Evolutionary conservation across 495 filamentous ascomycete species (phyloP).

Genomic region (Glarea lozoyensis): DNA sequence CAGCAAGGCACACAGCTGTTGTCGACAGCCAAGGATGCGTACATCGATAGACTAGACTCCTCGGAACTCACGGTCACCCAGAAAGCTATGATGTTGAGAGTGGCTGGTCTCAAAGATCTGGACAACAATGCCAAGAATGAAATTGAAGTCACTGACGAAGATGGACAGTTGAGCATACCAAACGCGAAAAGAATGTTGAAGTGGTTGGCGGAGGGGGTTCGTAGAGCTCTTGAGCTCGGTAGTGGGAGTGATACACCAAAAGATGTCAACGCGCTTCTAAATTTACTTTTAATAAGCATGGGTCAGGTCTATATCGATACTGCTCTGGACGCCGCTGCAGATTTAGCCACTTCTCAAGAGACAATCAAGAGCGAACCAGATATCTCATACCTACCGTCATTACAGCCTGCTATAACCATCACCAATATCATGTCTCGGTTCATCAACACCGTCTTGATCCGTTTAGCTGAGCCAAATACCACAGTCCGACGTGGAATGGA

Average conservation of each 20-base stretch:
- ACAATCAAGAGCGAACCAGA: slow-evolving; percentile 76
- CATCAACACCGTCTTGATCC: slow-evolving; percentile 83
- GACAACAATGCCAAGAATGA: slow-evolving; percentile 48
- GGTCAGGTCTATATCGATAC: slow-evolving; percentile 93
- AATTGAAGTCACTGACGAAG: slow-evolving; percentile 81
- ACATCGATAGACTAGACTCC: slow-evolving; percentile 75
- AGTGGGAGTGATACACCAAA: slow-evolving; percentile 84
- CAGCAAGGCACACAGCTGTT: slow-evolving; percentile 78
- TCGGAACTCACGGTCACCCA: slow-evolving; percentile 77
- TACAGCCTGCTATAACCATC: slow-evolving; percentile 77
- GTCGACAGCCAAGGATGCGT: slow-evolving; percentile 72
- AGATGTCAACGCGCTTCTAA: slow-evolving; percentile 80
- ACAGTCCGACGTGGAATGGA: slow-evolving; percentile 88
- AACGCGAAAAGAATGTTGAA: slow-evolving; percentile 93
- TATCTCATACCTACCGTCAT: slow-evolving; percentile 66
- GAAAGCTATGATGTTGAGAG: slow-evolving; percentile 73
- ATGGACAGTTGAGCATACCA: slow-evolving; percentile 74
- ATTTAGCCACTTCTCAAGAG: slow-evolving; percentile 67
- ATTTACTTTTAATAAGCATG: slow-evolving; percentile 79
- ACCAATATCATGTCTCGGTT: slow-evolving; percentile 88
- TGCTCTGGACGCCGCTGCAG: slow-evolving; percentile 76
- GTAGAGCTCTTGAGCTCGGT: slow-evolving; percentile 82
- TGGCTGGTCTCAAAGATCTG: slow-evolving; percentile 58
- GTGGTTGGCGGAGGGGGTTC: slow-evolving; percentile 94
- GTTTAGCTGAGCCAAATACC: slow-evolving; percentile 77